Conservation (phyloP, 768 basidiomycete genomes). For the Scleroderma bovista region DNA sequence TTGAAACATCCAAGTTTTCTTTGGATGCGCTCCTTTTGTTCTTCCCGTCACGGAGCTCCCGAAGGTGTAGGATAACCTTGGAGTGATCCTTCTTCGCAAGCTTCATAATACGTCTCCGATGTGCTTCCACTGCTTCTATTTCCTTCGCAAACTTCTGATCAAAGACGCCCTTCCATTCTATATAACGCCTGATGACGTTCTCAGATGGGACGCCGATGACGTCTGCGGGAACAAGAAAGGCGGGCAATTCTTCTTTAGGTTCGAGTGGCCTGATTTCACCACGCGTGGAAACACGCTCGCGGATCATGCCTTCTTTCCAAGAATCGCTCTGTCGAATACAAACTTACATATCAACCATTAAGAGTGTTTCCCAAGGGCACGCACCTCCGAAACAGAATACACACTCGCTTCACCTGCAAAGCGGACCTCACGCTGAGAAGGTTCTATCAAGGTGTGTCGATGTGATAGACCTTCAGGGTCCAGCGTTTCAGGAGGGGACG, state of each 20-base stretch:
- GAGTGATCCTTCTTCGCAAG: constrained; percentile 58
- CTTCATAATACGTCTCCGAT: constrained; percentile 60
- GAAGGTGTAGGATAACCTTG: constrained; percentile 47
- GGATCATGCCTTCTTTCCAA: constrained; percentile 68
- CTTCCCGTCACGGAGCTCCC: constrained; percentile 13
- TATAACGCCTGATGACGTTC: constrained; percentile 68
- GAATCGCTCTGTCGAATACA: constrained; percentile 27
- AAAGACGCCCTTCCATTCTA: constrained; percentile 53
- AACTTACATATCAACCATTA: constrained; percentile 2
- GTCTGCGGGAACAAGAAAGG: constrained; percentile 58
- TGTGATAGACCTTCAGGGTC: constrained; percentile 17
- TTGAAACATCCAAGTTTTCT: constrained; percentile 38
- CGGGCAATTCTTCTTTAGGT: constrained; percentile 56
- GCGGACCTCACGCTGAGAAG: constrained; percentile 13
- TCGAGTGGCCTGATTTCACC: constrained; percentile 86
- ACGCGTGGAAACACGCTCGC: constrained; percentile 80
- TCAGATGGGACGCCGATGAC: constrained; percentile 75
- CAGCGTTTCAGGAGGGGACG: constrained; percentile 7
- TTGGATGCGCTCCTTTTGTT: constrained; percentile 18
- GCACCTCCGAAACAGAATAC: constrained; percentile 48
- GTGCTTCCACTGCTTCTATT: constrained; percentile 54
- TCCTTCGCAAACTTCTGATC: constrained; percentile 63
- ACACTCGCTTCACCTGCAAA: constrained; percentile 59
- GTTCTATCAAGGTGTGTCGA: constrained; percentile 9
- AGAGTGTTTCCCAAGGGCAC: not conserved